A percentile compares a stretch with the other conserved stretches of the same genome.
These are phyloP conservation scores for Stevia rebaudiana DNA, from an alignment of 140 eudicot species.

Conservation along the genomic window DNA sequence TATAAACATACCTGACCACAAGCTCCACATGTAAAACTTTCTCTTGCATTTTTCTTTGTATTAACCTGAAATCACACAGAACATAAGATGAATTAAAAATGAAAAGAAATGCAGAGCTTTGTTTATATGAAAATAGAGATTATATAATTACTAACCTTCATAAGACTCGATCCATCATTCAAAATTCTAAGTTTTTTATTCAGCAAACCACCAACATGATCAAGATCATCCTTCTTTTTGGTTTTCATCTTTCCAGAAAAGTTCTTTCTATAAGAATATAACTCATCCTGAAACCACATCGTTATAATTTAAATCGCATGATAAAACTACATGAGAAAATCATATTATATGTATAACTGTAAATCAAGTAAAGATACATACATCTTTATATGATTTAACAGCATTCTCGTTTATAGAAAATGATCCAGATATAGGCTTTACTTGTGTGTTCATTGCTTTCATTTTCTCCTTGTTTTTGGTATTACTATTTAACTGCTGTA, in stretches of 20 bases:
- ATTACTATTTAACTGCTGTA: slow-evolving; percentile 31
- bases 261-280: slow-evolving; percentile 37
- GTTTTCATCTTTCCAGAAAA: slow-evolving; percentile 54
- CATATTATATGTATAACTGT: not conserved
- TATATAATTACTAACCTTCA: slow-evolving; percentile 26
- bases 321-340: not conserved
- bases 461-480: slow-evolving; percentile 41
- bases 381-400: slow-evolving; percentile 39
- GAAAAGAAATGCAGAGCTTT: not conserved
- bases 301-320: slow-evolving; percentile 11
- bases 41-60: slow-evolving; percentile 91
- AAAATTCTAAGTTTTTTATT: slow-evolving; percentile 75
- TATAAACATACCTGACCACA: slow-evolving; percentile 82
- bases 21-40: slow-evolving; percentile 91
- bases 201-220: slow-evolving; percentile 49
- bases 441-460: slow-evolving; percentile 38
- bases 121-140: not conserved
- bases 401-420: slow-evolving; percentile 36
- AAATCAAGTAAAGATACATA: slow-evolving; percentile 11
- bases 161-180: slow-evolving; percentile 59
- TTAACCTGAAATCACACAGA: slow-evolving; percentile 45
- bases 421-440: slow-evolving; percentile 34
- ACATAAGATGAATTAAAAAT: not conserved
- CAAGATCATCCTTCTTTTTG: slow-evolving; percentile 59
- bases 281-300: slow-evolving; percentile 60